These are phyloP conservation scores for Agaricus blazei DNA, from an alignment of 768 basidiomycete species.

Conservation along the genomic window DNA sequence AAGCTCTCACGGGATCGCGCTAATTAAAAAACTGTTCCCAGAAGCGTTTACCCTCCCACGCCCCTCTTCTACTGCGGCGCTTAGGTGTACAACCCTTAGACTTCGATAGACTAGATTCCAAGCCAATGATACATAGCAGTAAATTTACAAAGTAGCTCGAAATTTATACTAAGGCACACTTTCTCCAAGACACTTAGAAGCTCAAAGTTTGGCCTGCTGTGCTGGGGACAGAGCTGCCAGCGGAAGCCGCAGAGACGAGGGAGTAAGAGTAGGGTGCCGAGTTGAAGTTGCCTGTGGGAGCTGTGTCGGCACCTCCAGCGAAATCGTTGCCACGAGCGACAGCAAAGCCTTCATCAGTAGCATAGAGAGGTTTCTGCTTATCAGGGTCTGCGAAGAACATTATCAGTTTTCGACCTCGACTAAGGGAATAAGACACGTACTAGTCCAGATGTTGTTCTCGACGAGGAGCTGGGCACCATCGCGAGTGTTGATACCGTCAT, in stretches of 20 bases:
- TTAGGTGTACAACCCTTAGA: not conserved
- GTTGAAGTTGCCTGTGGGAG: conserved; percentile 25
- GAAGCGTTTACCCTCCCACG: not conserved
- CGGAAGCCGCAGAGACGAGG: conserved; percentile 16
- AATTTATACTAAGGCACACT: not conserved
- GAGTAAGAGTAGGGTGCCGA: conserved; percentile 22
- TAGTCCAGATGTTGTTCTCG: conserved; percentile 43
- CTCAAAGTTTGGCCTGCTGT: conserved; percentile 24
- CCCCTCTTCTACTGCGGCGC: not conserved
- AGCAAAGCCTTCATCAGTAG: conserved; percentile 36
- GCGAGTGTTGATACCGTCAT: conserved; percentile 40
- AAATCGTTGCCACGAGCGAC: conserved; percentile 30
- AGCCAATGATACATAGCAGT: no score
- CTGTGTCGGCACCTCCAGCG: conserved; percentile 23
- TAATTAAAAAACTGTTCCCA: not conserved
- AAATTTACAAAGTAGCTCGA: not conserved
- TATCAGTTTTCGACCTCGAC: conserved; percentile 2
- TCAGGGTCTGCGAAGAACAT: conserved; percentile 16
- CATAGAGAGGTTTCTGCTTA: conserved; percentile 29
- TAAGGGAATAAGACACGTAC: conserved; percentile 13
- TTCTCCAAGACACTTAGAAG: conserved; percentile 16
- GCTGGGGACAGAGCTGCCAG: conserved; percentile 19
- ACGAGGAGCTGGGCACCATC: conserved; percentile 41
- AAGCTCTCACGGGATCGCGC: no score
- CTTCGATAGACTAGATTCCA: no score